Evolutionary conservation across 78 protist genomes (phyloP).

Genomic region (Isochrysis galbana): DNA sequence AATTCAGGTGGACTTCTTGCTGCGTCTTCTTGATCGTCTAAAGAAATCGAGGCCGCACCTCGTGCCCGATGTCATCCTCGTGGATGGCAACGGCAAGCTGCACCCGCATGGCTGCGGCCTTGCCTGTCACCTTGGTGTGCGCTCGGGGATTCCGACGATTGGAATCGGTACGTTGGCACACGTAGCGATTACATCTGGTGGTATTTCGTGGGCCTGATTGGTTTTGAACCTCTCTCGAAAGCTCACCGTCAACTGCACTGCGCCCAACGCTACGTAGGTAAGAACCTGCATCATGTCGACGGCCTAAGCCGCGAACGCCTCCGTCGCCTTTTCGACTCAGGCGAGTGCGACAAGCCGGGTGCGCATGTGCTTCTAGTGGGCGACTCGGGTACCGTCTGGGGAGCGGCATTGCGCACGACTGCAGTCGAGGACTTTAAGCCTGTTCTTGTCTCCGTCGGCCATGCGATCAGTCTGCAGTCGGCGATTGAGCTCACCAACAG

Average conservation of each 20-base stretch:
- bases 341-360: not conserved
- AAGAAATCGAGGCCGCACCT: not conserved
- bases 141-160: not conserved
- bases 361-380: not conserved
- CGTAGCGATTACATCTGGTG: not conserved
- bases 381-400: slow-evolving; percentile 22
- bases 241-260: not conserved
- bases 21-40: not conserved
- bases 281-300: slow-evolving; percentile 20
- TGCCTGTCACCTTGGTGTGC: slow-evolving; percentile 46
- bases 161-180: not conserved
- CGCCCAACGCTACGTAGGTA: slow-evolving; percentile 35
- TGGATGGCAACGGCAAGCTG: slow-evolving; percentile 49
- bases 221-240: not conserved
- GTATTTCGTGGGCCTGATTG: not conserved
- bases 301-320: not conserved
- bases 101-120: slow-evolving; percentile 32
- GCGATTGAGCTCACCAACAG: not conserved
- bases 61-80: slow-evolving; percentile 12
- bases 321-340: not conserved
- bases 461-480: slow-evolving; percentile 26
- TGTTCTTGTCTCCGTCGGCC: slow-evolving; percentile 49
- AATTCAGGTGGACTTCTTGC: too few species aligned
- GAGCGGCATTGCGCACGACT: not conserved
- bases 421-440: not conserved